phyloP scores from a whole-genome alignment of 2,329 filamentous ascomycete genomes.

The Akanthomyces uredinophilus region DNA sequence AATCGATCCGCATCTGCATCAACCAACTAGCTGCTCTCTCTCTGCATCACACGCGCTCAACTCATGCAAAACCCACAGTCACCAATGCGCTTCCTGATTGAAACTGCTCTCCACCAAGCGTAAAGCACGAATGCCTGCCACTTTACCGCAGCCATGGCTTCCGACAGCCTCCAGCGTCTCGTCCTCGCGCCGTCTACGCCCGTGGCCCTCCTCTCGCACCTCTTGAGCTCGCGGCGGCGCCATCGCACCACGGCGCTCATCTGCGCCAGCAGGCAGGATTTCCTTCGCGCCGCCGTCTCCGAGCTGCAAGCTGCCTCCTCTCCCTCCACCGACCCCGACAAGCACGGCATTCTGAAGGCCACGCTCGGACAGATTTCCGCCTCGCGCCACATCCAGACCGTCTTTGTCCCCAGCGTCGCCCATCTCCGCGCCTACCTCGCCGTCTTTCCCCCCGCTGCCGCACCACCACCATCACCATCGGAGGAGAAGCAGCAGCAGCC shows the following conservation, averaged over 20 bases:
- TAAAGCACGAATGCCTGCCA: no score
- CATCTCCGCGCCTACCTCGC: conserved; percentile 73
- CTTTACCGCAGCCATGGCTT: not conserved
- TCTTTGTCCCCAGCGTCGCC: conserved; percentile 70
- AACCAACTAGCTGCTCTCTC: no score
- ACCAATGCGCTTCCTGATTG: no score
- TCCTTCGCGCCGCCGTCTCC: conserved; percentile 54
- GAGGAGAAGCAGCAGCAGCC: conserved; percentile 25
- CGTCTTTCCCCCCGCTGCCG: conserved; percentile 40
- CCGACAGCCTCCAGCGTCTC: conserved; percentile 24
- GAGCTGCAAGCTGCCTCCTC: conserved; percentile 35
- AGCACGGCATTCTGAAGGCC: conserved; percentile 47
- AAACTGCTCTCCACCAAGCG: no score
- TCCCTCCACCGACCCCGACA: not conserved
- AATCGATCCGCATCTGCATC: no score
- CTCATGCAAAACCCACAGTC: no score
- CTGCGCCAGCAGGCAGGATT: conserved; percentile 60
- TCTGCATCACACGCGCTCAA: no score
- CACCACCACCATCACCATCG: conserved; percentile 24
- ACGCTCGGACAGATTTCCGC: conserved; percentile 65
- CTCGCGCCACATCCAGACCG: conserved; percentile 62
- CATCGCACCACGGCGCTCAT: conserved; percentile 64
- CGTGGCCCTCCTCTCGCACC: conserved; percentile 58
- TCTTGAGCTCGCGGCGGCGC: conserved; percentile 52
- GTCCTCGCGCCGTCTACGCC: conserved; percentile 50